Conservation (phyloP, 805 yeast species). For the Blastobotrys mokoenaii region DNA sequence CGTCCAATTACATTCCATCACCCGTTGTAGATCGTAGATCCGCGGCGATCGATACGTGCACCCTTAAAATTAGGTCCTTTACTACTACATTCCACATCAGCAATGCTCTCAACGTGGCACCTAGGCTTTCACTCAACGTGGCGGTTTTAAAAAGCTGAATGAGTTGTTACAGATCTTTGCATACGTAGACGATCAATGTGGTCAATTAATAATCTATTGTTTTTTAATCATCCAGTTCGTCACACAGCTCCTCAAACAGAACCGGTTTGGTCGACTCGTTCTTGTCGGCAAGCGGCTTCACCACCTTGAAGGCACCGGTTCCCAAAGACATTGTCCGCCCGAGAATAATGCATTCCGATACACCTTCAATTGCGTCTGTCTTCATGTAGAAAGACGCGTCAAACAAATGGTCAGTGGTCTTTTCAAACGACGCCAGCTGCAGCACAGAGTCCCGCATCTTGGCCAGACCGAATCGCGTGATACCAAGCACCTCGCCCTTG, state of each 20-base stretch:
- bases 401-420: conserved; percentile 95
- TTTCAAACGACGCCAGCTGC: conserved; percentile 94
- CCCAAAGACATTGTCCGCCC: conserved; percentile 98
- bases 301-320: conserved; percentile 87
- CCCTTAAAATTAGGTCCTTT: no score
- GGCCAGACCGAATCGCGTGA: conserved; percentile 94
- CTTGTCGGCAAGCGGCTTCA: conserved; percentile 25
- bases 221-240: background rate
- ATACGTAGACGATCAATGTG: no score
- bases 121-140: no score
- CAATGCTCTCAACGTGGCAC: no score
- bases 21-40: no score
- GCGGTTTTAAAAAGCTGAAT: no score
- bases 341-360: conserved; percentile 90
- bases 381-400: conserved; percentile 99
- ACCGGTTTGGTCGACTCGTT: conserved; percentile 17
- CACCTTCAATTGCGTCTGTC: conserved; percentile 93
- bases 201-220: no score
- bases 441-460: conserved; percentile 98
- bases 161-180: no score
- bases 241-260: conserved; percentile 37
- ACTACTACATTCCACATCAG: no score
- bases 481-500: conserved; percentile 96
- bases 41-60: no score
- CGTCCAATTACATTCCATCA: no score